A percentile compares a stretch with the other conserved stretches of the same genome.
phyloP scores from a whole-genome alignment of 2,329 filamentous ascomycete species.

The Pseudogymnoascus sp. region DNA sequence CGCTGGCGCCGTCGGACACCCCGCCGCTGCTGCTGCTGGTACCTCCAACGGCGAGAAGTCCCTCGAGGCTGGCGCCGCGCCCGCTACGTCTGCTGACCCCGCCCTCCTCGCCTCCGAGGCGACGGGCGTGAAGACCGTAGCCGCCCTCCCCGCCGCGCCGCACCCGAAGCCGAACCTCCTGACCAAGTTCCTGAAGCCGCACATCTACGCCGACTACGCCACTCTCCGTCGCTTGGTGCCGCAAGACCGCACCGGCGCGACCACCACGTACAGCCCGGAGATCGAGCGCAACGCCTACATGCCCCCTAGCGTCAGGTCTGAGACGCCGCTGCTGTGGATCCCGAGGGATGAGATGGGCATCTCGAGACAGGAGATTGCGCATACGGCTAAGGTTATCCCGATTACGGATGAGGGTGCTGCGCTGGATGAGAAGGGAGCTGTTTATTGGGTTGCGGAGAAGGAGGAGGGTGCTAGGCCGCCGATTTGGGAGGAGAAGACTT shows the following conservation, averaged over 20 bases:
- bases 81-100: conserved; percentile 19
- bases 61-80: conserved; percentile 18
- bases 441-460: conserved; percentile 43
- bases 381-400: conserved; percentile 62
- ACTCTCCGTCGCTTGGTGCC: conserved; percentile 64
- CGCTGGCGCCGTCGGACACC: conserved; percentile 12
- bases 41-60: conserved; percentile 17
- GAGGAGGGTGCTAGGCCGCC: conserved; percentile 46
- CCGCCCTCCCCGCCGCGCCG: conserved; percentile 23
- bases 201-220: conserved; percentile 66
- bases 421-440: conserved; percentile 62
- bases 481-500: conserved; percentile 47
- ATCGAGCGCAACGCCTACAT: conserved; percentile 62
- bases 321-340: conserved; percentile 72
- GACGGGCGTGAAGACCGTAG: conserved; percentile 13
- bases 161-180: conserved; percentile 50
- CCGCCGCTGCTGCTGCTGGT: conserved; percentile 9
- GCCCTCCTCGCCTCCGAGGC: conserved; percentile 9
- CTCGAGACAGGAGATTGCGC: conserved; percentile 66
- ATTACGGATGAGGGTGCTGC: conserved; percentile 74
- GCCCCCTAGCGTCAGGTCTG: conserved; percentile 58
- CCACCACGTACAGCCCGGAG: conserved; percentile 52
- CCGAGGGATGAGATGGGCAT: conserved; percentile 68
- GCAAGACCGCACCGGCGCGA: conserved; percentile 33
- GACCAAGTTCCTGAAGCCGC: conserved; percentile 66